These are phyloP conservation scores for Xylaria sp. DNA, from an alignment of 2,329 filamentous ascomycete species.

Conservation along the genomic window DNA sequence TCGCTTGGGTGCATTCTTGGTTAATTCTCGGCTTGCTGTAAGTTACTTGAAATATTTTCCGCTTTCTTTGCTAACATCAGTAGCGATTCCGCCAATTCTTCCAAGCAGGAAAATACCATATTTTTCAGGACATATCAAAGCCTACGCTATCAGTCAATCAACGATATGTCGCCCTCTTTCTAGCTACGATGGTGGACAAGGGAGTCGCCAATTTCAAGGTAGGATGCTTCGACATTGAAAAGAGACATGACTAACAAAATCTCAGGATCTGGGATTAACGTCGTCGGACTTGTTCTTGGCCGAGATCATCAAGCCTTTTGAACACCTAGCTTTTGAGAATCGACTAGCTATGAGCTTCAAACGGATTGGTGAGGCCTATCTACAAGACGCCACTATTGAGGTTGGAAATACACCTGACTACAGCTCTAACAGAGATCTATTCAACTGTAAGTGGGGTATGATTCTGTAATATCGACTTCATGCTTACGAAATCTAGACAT, in stretches of 20 bases:
- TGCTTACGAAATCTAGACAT: slow-evolving; percentile 45
- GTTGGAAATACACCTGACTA: slow-evolving; percentile 58
- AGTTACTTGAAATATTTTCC: slow-evolving; percentile 39
- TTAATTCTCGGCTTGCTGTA: slow-evolving; percentile 56
- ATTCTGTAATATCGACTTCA: neutral
- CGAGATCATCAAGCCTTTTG: slow-evolving; percentile 61
- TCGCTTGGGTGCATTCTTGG: slow-evolving; percentile 57
- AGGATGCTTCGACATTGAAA: slow-evolving; percentile 29
- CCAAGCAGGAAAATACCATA: slow-evolving; percentile 57
- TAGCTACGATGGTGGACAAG: slow-evolving; percentile 60
- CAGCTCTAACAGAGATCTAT: slow-evolving; percentile 59
- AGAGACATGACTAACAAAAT: slow-evolving; percentile 32
- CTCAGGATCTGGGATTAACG: slow-evolving; percentile 55
- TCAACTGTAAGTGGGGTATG: slow-evolving; percentile 53
- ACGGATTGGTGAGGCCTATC: slow-evolving; percentile 54
- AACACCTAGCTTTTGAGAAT: slow-evolving; percentile 60
- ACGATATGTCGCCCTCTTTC: slow-evolving; percentile 62
- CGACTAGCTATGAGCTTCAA: slow-evolving; percentile 60
- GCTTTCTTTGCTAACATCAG: slow-evolving; percentile 40
- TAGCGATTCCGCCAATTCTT: slow-evolving; percentile 59
- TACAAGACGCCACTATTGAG: slow-evolving; percentile 54
- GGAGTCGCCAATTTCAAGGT: slow-evolving; percentile 59
- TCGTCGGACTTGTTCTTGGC: slow-evolving; percentile 64
- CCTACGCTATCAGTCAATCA: slow-evolving; percentile 55
- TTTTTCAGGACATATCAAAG: slow-evolving; percentile 59